phyloP scores from a whole-genome alignment of 179 eudicot species.

The Heliamphora pulchella region DNA sequence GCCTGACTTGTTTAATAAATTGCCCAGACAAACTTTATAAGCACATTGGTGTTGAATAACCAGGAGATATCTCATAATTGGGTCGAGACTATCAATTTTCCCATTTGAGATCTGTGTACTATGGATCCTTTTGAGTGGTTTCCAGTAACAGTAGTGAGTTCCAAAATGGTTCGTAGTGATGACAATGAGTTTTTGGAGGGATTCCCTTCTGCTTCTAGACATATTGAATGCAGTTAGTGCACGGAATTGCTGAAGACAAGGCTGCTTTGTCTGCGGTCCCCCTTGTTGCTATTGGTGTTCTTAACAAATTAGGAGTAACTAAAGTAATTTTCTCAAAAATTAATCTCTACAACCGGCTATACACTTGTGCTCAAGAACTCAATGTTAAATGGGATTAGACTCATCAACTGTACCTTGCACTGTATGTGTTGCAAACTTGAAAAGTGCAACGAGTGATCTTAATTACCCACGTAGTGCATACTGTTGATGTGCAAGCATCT shows the following conservation, averaged over 20 bases:
- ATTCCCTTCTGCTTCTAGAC: slow-evolving; percentile 1
- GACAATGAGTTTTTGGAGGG: background rate
- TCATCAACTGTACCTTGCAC: background rate
- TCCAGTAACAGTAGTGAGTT: background rate
- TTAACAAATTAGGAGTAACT: background rate
- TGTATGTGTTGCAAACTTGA: background rate
- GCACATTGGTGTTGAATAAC: background rate
- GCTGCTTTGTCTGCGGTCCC: background rate
- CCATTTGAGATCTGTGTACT: background rate
- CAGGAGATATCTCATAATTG: background rate
- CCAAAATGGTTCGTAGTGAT: background rate
- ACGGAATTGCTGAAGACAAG: background rate
- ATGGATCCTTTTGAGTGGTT: background rate
- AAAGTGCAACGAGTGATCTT: background rate
- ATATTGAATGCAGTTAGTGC: background rate
- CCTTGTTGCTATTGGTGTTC: background rate
- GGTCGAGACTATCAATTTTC: too few species aligned
- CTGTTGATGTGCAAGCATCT: background rate
- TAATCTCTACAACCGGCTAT: background rate
- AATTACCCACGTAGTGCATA: background rate
- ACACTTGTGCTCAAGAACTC: background rate
- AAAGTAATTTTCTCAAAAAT: background rate
- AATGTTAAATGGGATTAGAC: background rate
- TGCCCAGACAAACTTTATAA: background rate
- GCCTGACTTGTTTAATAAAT: background rate